Base-by-base conservation (phyloP, 2,329 filamentous ascomycete genomes). In the Botryotinia calthae region DNA sequence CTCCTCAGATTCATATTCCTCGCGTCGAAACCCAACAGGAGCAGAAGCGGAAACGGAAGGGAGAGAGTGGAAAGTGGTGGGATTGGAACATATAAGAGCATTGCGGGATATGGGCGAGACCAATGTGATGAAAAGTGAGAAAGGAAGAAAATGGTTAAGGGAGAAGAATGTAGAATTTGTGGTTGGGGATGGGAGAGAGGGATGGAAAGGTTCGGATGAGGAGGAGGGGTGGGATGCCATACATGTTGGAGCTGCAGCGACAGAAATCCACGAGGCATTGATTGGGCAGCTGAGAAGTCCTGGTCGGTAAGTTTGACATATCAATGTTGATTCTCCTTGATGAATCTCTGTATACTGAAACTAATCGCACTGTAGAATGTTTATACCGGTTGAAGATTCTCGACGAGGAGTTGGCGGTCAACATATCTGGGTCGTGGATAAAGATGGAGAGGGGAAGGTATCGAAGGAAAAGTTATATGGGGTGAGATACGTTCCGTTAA, bases 241-340 rank as follows among this genome's bases (percentile, higher is more conserved):
- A 74, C 96, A 98, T 81, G 96, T 98, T 4, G 96, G 96, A 0
- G 96, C 96, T 0, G 93, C 94, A 12, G 95, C 95, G 0, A 87
- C 84, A 37, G 87, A 89, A 79, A 83, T 97, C 71, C 95, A 97
- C 80, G 80, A 87, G 28, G 87, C 88, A 73, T 82, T 98, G 76
- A 83, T 97, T 63, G 87, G 90, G 44, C 96, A 98, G 84, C 83
- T 99, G 76, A 89, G 89, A 75, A 84, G 87, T 4, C 95, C 95
- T 0, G 96, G 96, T 0, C 86, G 90, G 84, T 87, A 70, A 77
- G 79, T 76, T 61, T 37, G 54, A 22, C 40, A 20, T 65, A 42
- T 51, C 22, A 14, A 25, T 4, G 3, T 61, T 71, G 16, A 44
- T 65, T 65, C 46, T 58, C 28, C 28, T n/a, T 51, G 2, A 16